Evolutionary conservation across 2,329 filamentous ascomycete genomes (phyloP), one percentile per base, ranked within the genome.

Genomic region (Dothideomycetes sp.): DNA sequence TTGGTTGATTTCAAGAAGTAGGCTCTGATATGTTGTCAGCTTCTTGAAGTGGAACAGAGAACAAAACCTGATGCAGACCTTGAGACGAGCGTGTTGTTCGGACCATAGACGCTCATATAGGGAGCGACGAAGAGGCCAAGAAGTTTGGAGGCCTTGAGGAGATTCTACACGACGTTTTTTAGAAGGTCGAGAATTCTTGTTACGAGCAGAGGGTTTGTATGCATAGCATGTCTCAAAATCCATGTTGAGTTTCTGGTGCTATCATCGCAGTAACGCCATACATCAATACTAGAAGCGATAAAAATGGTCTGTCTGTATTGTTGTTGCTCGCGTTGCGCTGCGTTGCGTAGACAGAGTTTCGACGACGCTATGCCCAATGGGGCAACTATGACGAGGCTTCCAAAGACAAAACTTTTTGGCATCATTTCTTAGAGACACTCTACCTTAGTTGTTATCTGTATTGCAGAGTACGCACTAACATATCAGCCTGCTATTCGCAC

Each of bases 61-160:
- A 32, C 23, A 36, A 51, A 76, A 74, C 58, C 80, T 71, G 36
- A 88, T 80, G 18, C 74, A 36, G 51, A 76, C 74, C 58, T 80
- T 71, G 36, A 88, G 80, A 18, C 74, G 71, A 32, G 62, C 57
- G 46, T 85, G 73, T 49, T 84, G 74, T 27, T 68, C 62, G 2
- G 64, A 60, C 85, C 85, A 91, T 35, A 75, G 65, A 39, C 69
- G 60, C 36, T 76, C 63, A 57, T 79, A 89, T 3, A 76, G 64
- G 32, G 67, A 60, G 54, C 78, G 68, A 16, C 84, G 71, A 37
- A 77, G 60, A 19, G 49, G 44, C 56, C 56, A 61, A 3, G 61
- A 60, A n/a, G 55, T 44, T 27, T 62, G 56, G 44, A 62, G 47
- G 3, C 56, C 56, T 41, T 51, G 45, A 12, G 33, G 5, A 2